A percentile compares a stretch with the other conserved stretches of the same genome.
These are phyloP conservation scores for Rosa multiflora DNA, from an alignment of 306 rosid species.

Conservation along the genomic window DNA sequence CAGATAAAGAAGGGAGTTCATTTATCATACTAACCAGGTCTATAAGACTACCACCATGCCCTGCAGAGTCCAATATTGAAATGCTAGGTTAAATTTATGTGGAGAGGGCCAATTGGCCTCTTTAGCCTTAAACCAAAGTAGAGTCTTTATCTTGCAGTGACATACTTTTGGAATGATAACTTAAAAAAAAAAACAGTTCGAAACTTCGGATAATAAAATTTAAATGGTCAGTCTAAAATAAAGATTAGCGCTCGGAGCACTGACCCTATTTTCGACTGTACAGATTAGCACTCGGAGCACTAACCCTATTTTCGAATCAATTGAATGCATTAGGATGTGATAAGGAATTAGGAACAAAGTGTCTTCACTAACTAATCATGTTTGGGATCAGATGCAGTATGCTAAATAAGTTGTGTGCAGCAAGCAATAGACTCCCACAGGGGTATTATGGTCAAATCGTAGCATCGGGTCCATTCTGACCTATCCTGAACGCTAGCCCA, in stretches of 20 bases:
- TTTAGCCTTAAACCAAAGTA: not conserved
- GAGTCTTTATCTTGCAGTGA: not conserved
- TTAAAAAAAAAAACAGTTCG: not conserved
- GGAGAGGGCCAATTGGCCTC: not conserved
- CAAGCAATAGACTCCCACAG: not conserved
- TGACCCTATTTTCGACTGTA: too few species aligned
- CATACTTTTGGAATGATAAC: not conserved
- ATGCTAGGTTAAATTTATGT: not conserved
- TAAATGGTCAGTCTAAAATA: not conserved
- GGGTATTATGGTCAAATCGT: not conserved
- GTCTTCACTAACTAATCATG: not conserved
- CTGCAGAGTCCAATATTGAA: not conserved
- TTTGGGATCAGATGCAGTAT: constrained; percentile 4
- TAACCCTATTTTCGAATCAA: not conserved
- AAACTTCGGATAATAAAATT: not conserved
- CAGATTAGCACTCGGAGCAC: too few species aligned
- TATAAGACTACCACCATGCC: not conserved
- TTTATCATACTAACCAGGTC: not conserved
- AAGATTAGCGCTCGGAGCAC: too few species aligned
- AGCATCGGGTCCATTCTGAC: not conserved
- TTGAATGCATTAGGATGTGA: not conserved
- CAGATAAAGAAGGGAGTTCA: not conserved
- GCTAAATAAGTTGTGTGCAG: not conserved
- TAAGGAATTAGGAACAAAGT: not conserved
- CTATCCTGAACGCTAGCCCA: not conserved